Base-by-base conservation (phyloP, 2,329 filamentous ascomycete species). In the Aureobasidium pullulans region DNA sequence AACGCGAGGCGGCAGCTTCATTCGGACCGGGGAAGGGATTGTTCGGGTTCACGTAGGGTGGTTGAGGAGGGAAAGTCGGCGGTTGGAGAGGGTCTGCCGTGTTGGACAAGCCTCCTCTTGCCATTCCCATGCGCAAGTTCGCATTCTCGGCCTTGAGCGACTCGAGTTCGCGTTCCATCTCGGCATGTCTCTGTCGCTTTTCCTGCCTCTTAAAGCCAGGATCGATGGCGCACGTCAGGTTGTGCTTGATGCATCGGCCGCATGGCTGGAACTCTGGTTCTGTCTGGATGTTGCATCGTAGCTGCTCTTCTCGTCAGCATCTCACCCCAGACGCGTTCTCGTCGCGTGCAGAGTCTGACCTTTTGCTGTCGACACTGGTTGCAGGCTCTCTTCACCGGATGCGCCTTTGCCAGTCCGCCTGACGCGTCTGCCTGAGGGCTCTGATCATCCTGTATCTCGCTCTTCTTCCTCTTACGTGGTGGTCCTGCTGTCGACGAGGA, bases 361-460 rank as follows among this genome's bases (percentile, higher is more conserved):
- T 93, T 93, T 74, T 93, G 89, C 75, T 93, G 89, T 62, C 88
- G 82, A 70, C 88, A 93, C 73, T 93, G 88, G 69, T 92, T 92
- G 74, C 89, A 93, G 6, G 89, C 89, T 67, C 89, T 81, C 76
- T 93, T 84, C 78, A 84, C 82, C 61, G 60, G 84, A 78, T 60
- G 80, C 80, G 60, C 78, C 79, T 52, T 79, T 76, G 67, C 39
- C 54, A 58, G 36, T 0, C 32, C 32, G 10, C 36, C 43, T 11
- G 43, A 42, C 37, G 34, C 9, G 34, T 58, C 43, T 47, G 19
- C 42, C 15, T 19, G 44, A 4, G 57, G 52, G 48, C 58, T 62
- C 13, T 52, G 29, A 3, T 62, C 61, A 36, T 62, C 61, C 19
- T 59, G 36, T 19, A 59, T 60, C 47, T 59, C 60, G 28, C 57